Conservation (phyloP, 306 rosid species). For the Rosa lucieae region DNA sequence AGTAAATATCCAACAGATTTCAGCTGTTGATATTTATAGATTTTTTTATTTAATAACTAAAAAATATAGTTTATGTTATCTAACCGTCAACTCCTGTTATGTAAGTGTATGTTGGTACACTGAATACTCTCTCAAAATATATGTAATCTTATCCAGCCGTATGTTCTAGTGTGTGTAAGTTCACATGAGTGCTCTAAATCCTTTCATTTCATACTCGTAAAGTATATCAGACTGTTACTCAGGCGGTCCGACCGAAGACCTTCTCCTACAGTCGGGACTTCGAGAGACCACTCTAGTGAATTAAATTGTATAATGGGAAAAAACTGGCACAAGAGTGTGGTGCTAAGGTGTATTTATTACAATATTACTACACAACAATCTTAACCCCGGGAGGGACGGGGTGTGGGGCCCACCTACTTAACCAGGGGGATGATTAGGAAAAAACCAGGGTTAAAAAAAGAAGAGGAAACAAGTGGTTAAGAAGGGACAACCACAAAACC, state of each 20-base stretch:
- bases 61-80: too few relatives aligned
- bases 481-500: slow-evolving; percentile 81
- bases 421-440: slow-evolving; percentile 70
- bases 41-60: too few relatives aligned
- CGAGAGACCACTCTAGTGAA: background rate
- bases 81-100: too few relatives aligned
- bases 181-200: too few relatives aligned
- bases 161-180: too few relatives aligned
- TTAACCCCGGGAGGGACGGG: slow-evolving; percentile 54
- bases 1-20: too few relatives aligned
- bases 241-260: background rate
- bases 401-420: slow-evolving; percentile 64
- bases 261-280: background rate
- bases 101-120: too few relatives aligned
- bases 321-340: background rate
- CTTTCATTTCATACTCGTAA: too few relatives aligned
- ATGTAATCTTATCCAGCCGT: too few relatives aligned
- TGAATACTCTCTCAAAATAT: too few relatives aligned
- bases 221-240: too few relatives aligned
- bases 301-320: background rate
- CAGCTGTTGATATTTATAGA: too few relatives aligned
- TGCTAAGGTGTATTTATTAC: slow-evolving; percentile 49
- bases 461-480: slow-evolving; percentile 58
- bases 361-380: slow-evolving; percentile 33
- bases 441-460: slow-evolving; percentile 71